Conservation (phyloP, 148 eudicot genomes). For the Oxyria digyna region DNA sequence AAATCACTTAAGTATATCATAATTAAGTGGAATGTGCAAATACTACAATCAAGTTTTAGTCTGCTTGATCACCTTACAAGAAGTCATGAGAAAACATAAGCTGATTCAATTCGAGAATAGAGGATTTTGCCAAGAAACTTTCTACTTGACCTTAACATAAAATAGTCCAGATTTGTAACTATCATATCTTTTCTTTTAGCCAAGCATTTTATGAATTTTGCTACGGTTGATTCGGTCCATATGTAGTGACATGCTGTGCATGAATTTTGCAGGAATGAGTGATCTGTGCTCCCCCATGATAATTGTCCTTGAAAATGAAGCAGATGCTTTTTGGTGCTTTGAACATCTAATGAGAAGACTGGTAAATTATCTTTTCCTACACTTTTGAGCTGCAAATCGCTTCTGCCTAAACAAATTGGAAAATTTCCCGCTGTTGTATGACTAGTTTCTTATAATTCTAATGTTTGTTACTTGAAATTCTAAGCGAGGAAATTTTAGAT, state of each 20-base stretch:
- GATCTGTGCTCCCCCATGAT: constrained; percentile 98
- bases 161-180: too few relatives aligned
- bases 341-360: constrained; percentile 91
- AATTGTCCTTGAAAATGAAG: constrained; percentile 80
- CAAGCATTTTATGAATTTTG: not conserved
- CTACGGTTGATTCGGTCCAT: not conserved
- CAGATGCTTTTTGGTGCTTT: constrained; percentile 96
- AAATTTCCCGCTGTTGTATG: not conserved
- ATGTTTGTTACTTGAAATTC: constrained; percentile 27
- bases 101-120: too few relatives aligned
- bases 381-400: constrained; percentile 1
- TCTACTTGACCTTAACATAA: too few relatives aligned
- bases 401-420: not conserved
- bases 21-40: not conserved
- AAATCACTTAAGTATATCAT: not conserved
- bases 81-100: too few relatives aligned
- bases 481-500: constrained; percentile 95
- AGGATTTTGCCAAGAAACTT: too few relatives aligned
- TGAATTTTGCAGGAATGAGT: constrained; percentile 65
- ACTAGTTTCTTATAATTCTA: constrained; percentile 13
- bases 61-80: too few relatives aligned
- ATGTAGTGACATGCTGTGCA: not conserved
- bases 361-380: constrained; percentile 27
- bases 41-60: not conserved
- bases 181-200: too few relatives aligned